Conservation (phyloP, 352 stramenopile genomes). For the Phytophthora melonis region DNA sequence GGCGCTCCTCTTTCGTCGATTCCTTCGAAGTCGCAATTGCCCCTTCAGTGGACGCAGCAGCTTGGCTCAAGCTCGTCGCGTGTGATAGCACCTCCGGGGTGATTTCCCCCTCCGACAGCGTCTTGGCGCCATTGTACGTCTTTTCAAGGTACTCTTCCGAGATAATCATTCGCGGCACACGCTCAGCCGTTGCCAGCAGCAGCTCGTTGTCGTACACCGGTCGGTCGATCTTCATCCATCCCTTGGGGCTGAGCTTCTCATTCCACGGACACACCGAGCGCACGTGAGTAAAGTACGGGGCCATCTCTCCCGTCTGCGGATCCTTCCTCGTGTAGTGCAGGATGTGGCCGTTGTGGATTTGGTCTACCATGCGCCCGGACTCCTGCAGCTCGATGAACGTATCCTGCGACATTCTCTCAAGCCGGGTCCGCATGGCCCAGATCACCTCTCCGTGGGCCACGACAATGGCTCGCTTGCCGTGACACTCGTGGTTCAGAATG, state of each 20-base stretch:
- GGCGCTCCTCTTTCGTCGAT: slow-evolving; percentile 28
- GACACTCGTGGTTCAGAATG: slow-evolving; percentile 84
- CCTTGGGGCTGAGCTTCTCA: slow-evolving; percentile 88
- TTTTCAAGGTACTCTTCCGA: slow-evolving; percentile 90
- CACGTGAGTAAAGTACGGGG: slow-evolving; percentile 90
- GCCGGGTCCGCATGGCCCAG: slow-evolving; percentile 88
- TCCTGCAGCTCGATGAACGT: slow-evolving; percentile 89
- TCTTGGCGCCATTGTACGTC: slow-evolving; percentile 71
- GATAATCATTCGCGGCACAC: slow-evolving; percentile 89
- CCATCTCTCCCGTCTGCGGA: slow-evolving; percentile 74
- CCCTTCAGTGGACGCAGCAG: slow-evolving; percentile 5
- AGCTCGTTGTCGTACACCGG: slow-evolving; percentile 91
- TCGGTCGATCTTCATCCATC: slow-evolving; percentile 91
- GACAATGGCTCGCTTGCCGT: slow-evolving; percentile 82
- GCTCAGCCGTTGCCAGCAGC: slow-evolving; percentile 84
- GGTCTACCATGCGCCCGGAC: slow-evolving; percentile 87
- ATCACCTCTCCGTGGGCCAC: slow-evolving; percentile 92
- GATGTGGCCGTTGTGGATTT: slow-evolving; percentile 92
- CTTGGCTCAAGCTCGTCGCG: slow-evolving; percentile 17
- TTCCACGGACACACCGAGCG: slow-evolving; percentile 92
- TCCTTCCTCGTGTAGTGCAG: slow-evolving; percentile 88
- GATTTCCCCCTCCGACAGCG: slow-evolving; percentile 20
- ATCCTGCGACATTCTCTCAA: slow-evolving; percentile 91
- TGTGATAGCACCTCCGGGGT: slow-evolving; percentile 17
- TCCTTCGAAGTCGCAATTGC: not conserved